Conservation (phyloP, 2,329 filamentous ascomycete genomes). For the Talaromyces rugulosus region DNA sequence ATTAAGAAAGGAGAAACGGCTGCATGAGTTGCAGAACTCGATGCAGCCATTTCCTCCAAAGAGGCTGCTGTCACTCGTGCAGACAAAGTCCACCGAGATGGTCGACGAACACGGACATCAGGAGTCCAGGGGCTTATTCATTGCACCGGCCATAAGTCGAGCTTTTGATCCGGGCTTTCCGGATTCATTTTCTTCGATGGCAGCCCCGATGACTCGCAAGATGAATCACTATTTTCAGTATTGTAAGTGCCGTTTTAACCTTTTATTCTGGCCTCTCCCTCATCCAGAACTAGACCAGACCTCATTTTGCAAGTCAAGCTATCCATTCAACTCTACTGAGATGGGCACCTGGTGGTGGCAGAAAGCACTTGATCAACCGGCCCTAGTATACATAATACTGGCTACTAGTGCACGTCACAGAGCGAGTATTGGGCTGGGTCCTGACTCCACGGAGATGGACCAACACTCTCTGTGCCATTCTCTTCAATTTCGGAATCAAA, state of each 20-base stretch:
- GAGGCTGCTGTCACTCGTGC: no score
- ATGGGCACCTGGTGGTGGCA: slow-evolving; percentile 6
- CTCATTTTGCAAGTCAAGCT: not conserved
- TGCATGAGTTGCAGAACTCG: not conserved
- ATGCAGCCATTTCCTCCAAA: not conserved
- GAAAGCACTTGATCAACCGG: slow-evolving; percentile 1
- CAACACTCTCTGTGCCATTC: not conserved
- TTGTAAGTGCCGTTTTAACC: not conserved
- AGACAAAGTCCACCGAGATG: not conserved
- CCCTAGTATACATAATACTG: not conserved
- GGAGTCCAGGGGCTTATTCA: not conserved
- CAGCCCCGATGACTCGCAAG: not conserved
- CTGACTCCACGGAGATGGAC: not conserved
- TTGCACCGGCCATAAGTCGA: not conserved
- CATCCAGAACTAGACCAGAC: not conserved
- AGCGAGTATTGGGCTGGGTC: not conserved
- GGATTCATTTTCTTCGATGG: not conserved
- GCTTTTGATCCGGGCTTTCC: not conserved
- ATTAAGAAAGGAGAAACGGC: not conserved
- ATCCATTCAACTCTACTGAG: not conserved
- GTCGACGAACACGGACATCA: not conserved
- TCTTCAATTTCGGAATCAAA: not conserved
- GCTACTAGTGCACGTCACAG: not conserved
- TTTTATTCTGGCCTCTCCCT: not conserved
- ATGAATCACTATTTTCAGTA: slow-evolving; percentile 1